These are phyloP conservation scores for Colletotrichum cereale DNA, from an alignment of 2,329 filamentous ascomycete genomes.

Conservation along the genomic window DNA sequence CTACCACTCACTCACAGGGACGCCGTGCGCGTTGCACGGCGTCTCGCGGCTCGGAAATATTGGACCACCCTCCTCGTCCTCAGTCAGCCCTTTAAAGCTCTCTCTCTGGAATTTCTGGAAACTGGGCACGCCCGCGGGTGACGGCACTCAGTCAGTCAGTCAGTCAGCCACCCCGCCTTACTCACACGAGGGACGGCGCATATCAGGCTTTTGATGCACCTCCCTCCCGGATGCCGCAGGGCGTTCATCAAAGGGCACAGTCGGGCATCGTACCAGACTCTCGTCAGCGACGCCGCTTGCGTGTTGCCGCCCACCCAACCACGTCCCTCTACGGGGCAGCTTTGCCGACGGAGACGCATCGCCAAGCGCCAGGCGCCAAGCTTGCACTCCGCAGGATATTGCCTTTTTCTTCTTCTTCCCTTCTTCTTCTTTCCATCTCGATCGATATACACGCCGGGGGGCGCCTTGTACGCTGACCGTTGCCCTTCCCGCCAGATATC, in stretches of 20 bases:
- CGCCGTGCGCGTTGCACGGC: not conserved
- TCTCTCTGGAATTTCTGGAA: not conserved
- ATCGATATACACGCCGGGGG: not conserved
- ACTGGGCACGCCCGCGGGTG: too few relatives aligned
- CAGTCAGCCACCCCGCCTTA: not conserved
- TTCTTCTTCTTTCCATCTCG: too few relatives aligned
- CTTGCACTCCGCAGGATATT: not conserved
- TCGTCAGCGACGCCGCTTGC: not conserved
- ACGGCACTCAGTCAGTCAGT: not conserved
- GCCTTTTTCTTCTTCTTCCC: not conserved
- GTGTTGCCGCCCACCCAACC: not conserved
- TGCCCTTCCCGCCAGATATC: not conserved
- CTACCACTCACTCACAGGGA: not conserved
- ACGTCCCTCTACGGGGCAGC: not conserved
- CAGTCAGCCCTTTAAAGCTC: not conserved
- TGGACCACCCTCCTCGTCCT: not conserved
- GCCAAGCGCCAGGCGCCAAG: slow-evolving; percentile 18
- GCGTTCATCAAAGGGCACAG: not conserved
- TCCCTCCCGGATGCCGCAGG: not conserved
- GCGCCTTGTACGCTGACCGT: not conserved
- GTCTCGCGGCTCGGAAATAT: not conserved
- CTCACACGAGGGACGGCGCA: not conserved
- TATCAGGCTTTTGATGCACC: not conserved
- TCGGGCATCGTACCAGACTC: not conserved
- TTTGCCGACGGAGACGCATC: not conserved